Evolutionary conservation across 2,329 filamentous ascomycete species (phyloP).

Genomic region (Erysiphe pulchra): DNA sequence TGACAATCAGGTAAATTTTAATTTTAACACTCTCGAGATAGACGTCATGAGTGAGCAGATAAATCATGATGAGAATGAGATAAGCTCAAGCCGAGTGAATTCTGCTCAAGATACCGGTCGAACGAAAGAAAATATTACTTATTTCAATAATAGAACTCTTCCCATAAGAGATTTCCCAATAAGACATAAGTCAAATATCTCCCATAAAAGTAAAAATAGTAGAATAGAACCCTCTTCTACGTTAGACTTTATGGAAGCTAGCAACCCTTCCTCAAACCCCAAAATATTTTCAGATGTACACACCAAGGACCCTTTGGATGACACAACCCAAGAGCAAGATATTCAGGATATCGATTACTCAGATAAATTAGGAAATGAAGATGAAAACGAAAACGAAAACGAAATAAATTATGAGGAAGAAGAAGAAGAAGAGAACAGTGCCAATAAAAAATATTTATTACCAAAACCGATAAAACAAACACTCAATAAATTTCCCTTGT

Average conservation of each 20-base stretch:
- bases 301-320: neutral
- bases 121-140: neutral
- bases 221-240: neutral
- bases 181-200: neutral
- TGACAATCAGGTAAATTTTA: neutral
- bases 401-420: constrained; percentile 1
- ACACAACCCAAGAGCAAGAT: neutral
- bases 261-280: neutral
- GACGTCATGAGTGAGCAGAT: constrained; percentile 9
- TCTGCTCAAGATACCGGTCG: neutral
- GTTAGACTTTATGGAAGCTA: neutral
- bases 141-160: neutral
- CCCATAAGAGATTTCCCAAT: neutral
- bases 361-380: neutral
- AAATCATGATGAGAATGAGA: constrained; percentile 7
- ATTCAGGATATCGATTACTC: neutral
- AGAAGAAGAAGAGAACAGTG: neutral
- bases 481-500: neutral
- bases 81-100: neutral
- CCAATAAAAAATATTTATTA: neutral
- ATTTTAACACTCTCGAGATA: neutral
- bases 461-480: neutral
- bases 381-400: no score
- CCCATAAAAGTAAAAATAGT: neutral
- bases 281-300: neutral